Evolutionary conservation across 225 moss, liverwort and hornwort genomes (phyloP), one percentile per base, ranked within the genome.

Genomic region (Bryoerythrophyllum caledonicum): DNA sequence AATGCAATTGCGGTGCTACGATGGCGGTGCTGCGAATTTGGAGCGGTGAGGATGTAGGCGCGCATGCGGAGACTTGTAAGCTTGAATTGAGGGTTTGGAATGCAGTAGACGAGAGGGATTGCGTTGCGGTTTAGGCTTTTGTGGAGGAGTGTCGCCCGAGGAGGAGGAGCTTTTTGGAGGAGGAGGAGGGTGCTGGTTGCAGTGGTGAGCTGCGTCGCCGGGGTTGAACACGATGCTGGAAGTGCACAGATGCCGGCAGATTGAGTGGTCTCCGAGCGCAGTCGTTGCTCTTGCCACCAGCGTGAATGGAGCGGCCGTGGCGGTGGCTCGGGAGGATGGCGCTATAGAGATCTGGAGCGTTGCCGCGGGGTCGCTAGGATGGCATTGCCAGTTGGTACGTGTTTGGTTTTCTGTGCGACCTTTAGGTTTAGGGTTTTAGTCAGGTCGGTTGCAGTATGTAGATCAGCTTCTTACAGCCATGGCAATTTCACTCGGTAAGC

Each of bases 241-340:
- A 85, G 86, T 94, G 93, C 94, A 99, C 70, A 93, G 94, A 82
- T 94, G 93, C 83, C 92, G 97, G 78, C 93, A 94, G 86, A 91
- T 99, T 88, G 97, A 93, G 77, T 99, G 97, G 97, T 81, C 83
- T 44, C 97, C 97, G 66, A 90, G 91, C 67, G 87, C 93, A 27
- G 90, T 99, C 30, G 93, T 94, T 76, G 97, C 97, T 19, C 89
- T 99, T 74, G 94, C 97, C 71, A 93, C 94, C 73, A 94, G 97
- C 75, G 87, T 91, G 63, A 82, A 99, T 83, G 97, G 97, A 30
- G 84, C 80, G 10, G 91, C 89, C 24, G 90, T 99, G 20, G 97
- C 97, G 60, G 97, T 81, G 52, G 97, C 94, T n/a, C 82, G 97
- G 58, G 97, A 99, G 58, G 84, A 85, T 52, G 97, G 97, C 34